These are phyloP conservation scores for Colletotrichum limetticola DNA, from an alignment of 2,329 filamentous ascomycete species.

Conservation along the genomic window DNA sequence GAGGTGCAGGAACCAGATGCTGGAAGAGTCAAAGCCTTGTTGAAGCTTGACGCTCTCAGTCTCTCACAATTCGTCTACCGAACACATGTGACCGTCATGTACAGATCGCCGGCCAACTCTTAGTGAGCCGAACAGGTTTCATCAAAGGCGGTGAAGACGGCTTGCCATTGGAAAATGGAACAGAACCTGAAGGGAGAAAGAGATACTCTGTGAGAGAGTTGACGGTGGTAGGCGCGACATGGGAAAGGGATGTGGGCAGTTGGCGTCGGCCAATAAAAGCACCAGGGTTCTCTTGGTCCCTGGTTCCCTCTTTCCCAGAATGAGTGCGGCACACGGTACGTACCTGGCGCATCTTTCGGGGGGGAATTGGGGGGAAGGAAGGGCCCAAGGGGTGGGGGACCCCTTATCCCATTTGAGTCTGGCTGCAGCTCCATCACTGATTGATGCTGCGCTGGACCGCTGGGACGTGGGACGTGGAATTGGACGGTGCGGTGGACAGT, in stretches of 20 bases:
- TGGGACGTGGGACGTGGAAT: conserved; percentile 3
- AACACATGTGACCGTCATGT: background rate
- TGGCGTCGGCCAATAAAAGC: conserved; percentile 15
- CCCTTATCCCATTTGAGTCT: conserved; percentile 20
- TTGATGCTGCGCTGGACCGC: background rate
- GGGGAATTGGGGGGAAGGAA: background rate
- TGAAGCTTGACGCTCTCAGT: background rate
- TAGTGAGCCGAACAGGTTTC: background rate
- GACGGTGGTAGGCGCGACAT: background rate
- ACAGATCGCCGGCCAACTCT: background rate
- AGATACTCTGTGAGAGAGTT: background rate
- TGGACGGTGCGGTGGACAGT: conserved; percentile 15
- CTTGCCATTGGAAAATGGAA: background rate
- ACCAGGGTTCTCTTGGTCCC: background rate
- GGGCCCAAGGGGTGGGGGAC: conserved; percentile 13
- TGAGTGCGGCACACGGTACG: conserved; percentile 1
- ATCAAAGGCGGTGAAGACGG: conserved; percentile 30
- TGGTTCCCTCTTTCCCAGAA: conserved; percentile 1
- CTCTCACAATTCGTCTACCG: background rate
- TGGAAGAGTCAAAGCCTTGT: background rate
- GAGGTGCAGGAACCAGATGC: background rate
- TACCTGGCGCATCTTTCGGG: background rate
- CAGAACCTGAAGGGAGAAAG: background rate
- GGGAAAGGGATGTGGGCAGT: conserved; percentile 23
- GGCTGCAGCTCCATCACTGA: background rate